Conservation (phyloP, 2,329 filamentous ascomycete genomes). For the Alternaria gaisen region DNA sequence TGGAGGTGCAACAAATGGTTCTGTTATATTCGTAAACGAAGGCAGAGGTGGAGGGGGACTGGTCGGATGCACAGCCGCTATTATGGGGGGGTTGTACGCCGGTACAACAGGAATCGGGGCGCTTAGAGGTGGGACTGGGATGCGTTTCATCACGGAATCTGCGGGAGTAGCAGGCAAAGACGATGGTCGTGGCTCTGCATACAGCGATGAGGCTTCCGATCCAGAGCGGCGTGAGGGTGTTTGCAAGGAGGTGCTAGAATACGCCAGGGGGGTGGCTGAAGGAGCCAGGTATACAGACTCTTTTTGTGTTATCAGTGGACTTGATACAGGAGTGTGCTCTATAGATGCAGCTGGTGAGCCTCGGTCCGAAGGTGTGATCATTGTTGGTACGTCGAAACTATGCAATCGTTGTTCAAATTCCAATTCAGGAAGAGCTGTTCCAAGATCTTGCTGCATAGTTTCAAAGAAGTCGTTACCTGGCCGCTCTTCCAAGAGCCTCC, state of each 20-base stretch:
- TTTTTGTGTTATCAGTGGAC: not conserved
- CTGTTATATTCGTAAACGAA: not conserved
- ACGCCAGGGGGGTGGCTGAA: not conserved
- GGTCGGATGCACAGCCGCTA: not conserved
- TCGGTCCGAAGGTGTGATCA: not conserved
- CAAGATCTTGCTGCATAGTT: slow-evolving; percentile 17
- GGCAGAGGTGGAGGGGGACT: not conserved
- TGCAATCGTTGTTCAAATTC: slow-evolving; percentile 1
- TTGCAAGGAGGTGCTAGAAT: slow-evolving; percentile 1
- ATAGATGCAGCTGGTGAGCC: not conserved
- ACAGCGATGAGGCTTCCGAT: slow-evolving; percentile 8
- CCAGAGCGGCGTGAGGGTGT: not conserved
- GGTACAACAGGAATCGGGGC: not conserved
- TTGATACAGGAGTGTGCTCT: not conserved
- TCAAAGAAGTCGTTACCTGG: slow-evolving; percentile 12
- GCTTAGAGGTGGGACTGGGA: not conserved
- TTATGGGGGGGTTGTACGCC: not conserved
- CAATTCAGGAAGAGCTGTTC: slow-evolving; percentile 1
- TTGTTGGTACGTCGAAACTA: slow-evolving; percentile 5
- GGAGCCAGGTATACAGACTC: slow-evolving; percentile 5
- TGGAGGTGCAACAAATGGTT: slow-evolving; percentile 1
- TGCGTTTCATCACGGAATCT: not conserved
- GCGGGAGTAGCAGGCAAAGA: not conserved
- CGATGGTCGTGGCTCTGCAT: not conserved
- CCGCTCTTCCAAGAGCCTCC: slow-evolving; percentile 36